Evolutionary conservation across 108 stramenopile species (phyloP), one percentile per base, ranked within the genome.

Genomic region (Pseudonitzschia delicatissima): DNA sequence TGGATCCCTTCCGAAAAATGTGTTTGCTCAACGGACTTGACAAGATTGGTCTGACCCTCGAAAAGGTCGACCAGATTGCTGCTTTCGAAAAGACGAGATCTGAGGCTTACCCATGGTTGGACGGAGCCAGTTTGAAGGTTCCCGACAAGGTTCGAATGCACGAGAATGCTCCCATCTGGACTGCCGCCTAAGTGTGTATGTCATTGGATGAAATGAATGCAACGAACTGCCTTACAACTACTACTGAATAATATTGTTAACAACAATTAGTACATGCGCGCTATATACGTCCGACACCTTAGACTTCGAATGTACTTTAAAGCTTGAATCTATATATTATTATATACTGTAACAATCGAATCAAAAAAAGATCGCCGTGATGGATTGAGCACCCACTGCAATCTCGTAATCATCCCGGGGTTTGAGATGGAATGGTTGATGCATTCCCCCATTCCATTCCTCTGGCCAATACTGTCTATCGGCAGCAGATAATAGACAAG

Each of bases 21-120:
- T 94, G 92, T 77, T 78, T 97, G 29, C 58, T 94, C 53, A 91
- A 95, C 68, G 94, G 96, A 64, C 77, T 97, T 39, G 96, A 97
- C 67, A 95, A 97, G 80, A 95, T 97, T 69, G 96, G 96, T 13
- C 82, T 95, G 58, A 95, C 96, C 28, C 66, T 97, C 18, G 90
- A 89, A 44, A 95, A 95, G 83, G 76, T 68, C 27, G 90, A 91
- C 51, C 81, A 88, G 73, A 95, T 97, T 57, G 64, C 68, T 29
- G 45, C 73, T 26, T 97, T 95, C 71, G 96, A 97, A 75, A 80
- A 45, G 48, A 45, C 37, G 11, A 83, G 94, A 20, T 82, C 85
- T n/a, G 72, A 64, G 21, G 70, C 78, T 5, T 92, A 66, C 72
- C 94, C 96, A 7, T 97, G 96, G 96, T 76, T 97, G 76, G 94